phyloP scores from a whole-genome alignment of 345 rosid genomes.

The Ceriops decandra region DNA sequence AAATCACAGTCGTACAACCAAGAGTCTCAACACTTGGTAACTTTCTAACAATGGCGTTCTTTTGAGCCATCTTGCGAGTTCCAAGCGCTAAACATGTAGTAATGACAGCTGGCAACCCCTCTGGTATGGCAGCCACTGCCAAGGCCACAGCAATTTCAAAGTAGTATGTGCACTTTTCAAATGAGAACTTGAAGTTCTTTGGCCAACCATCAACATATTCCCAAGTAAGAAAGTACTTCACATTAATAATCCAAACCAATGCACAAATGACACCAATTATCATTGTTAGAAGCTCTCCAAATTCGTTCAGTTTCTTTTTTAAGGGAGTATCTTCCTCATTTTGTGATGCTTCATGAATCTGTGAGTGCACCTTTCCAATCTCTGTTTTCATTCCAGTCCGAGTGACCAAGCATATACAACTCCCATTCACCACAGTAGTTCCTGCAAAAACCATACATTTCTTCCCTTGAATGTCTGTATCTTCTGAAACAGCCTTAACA shows the following conservation, averaged over 20 bases:
- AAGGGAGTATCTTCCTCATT: conserved; percentile 86
- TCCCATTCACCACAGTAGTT: conserved; percentile 86
- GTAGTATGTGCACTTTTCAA: conserved; percentile 97
- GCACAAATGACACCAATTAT: conserved; percentile 83
- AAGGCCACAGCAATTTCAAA: conserved; percentile 96
- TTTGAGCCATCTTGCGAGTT: conserved; percentile 95
- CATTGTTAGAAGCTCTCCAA: conserved; percentile 75
- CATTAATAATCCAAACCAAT: conserved; percentile 89
- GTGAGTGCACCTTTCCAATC: conserved; percentile 85
- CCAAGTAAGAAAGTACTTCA: conserved; percentile 88
- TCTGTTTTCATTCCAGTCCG: conserved; percentile 81
- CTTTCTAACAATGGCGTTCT: conserved; percentile 89
- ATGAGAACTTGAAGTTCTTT: conserved; percentile 75
- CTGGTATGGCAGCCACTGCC: conserved; percentile 98
- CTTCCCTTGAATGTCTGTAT: conserved; percentile 81
- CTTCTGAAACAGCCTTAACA: conserved; percentile 58
- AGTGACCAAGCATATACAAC: conserved; percentile 70
- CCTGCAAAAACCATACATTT: conserved; percentile 88
- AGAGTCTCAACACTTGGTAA: conserved; percentile 94
- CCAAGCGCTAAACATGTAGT: conserved; percentile 96
- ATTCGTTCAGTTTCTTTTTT: conserved; percentile 90
- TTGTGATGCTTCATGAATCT: conserved; percentile 88
- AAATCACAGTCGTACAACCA: conserved; percentile 90
- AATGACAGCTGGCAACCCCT: conserved; percentile 94
- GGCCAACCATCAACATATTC: conserved; percentile 94